These are phyloP conservation scores for Debaryomyces hansenii DNA, from an alignment of 805 yeast genomes.

Conservation along the genomic window DNA sequence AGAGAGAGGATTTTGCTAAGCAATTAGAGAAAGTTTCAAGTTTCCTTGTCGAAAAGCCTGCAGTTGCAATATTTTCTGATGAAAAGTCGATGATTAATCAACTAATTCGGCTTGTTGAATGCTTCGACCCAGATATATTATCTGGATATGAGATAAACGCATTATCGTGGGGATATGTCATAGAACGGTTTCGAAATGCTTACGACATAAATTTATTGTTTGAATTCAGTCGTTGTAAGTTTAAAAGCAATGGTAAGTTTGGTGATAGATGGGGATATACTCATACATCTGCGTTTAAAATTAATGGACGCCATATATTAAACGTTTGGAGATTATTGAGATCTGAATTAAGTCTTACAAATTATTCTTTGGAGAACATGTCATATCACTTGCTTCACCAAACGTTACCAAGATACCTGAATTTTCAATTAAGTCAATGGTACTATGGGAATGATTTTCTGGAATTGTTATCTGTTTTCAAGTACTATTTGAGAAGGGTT, in stretches of 20 bases:
- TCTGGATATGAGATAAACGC: conserved; percentile 83
- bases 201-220: conserved; percentile 55
- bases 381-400: conserved; percentile 66
- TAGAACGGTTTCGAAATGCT: conserved; percentile 55
- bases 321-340: conserved; percentile 82
- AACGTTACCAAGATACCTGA: conserved; percentile 63
- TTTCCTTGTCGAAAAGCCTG: conserved; percentile 2
- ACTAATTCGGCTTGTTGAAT: conserved; percentile 54
- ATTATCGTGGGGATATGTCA: conserved; percentile 85
- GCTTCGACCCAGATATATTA: conserved; percentile 82
- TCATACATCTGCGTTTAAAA: conserved; percentile 66
- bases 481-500: conserved; percentile 48
- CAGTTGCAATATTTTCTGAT: conserved; percentile 31
- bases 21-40: neutral
- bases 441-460: conserved; percentile 7
- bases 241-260: conserved; percentile 49
- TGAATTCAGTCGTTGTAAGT: conserved; percentile 59
- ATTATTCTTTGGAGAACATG: conserved; percentile 76
- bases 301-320: conserved; percentile 80
- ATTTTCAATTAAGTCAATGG: conserved; percentile 45
- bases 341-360: conserved; percentile 59
- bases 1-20: conserved; percentile 15
- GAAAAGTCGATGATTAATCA: conserved; percentile 62
- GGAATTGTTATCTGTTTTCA: conserved; percentile 34
- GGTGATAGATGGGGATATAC: conserved; percentile 80